Conservation (phyloP, 2,329 filamentous ascomycete species). For the Pochonia chlamydosporia region DNA sequence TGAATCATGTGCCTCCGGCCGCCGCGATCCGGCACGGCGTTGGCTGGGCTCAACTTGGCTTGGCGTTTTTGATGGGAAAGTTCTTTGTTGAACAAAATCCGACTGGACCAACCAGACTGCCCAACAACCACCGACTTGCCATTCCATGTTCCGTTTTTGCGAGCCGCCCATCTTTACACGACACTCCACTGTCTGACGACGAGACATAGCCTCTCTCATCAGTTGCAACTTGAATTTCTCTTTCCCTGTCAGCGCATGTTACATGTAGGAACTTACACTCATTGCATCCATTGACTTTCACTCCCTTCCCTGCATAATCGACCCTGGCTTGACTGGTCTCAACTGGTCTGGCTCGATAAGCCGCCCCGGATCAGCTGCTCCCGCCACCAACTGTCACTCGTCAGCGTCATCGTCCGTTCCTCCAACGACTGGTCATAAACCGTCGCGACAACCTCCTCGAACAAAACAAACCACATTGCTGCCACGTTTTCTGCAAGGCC, state of each 20-base stretch:
- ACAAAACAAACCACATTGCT: neutral
- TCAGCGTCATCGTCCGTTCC: neutral
- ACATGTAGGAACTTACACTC: no score
- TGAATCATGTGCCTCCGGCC: neutral
- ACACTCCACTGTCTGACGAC: neutral
- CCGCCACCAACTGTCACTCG: neutral
- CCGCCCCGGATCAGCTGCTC: neutral
- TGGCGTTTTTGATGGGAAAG: neutral
- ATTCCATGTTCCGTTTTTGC: neutral
- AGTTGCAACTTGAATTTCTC: neutral
- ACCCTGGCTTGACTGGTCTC: no score
- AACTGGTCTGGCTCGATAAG: neutral
- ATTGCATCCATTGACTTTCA: neutral
- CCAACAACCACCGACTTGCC: neutral
- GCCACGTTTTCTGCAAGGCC: no score
- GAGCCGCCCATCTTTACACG: neutral
- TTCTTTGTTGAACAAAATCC: neutral
- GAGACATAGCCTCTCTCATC: neutral
- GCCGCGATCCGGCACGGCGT: neutral
- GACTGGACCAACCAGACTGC: neutral
- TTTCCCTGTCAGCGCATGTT: neutral
- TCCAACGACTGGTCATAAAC: no score
- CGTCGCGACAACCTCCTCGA: neutral
- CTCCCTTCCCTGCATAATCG: neutral
- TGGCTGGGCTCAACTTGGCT: no score